phyloP scores from a whole-genome alignment of 345 rosid genomes.

The Capsella bursapastoris region DNA sequence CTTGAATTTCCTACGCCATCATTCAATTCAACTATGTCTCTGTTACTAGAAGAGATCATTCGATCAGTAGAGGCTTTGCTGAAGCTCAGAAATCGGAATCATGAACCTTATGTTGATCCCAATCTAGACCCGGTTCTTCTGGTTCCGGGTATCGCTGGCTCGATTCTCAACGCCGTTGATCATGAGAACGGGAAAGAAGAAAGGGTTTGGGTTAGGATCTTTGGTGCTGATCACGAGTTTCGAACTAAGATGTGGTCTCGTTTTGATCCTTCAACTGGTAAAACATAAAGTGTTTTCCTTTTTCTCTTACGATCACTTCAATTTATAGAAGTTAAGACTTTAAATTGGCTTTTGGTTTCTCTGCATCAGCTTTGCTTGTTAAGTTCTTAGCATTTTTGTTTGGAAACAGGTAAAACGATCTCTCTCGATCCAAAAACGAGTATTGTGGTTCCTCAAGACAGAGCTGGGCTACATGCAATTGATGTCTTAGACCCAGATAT shows the following conservation, averaged over 20 bases:
- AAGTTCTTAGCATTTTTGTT: not conserved
- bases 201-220: constrained; percentile 88
- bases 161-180: constrained; percentile 79
- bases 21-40: constrained; percentile 52
- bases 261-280: constrained; percentile 85
- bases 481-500: constrained; percentile 96
- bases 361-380: constrained; percentile 16
- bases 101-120: constrained; percentile 75
- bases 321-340: not conserved
- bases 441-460: constrained; percentile 84
- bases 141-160: constrained; percentile 93
- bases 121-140: constrained; percentile 87
- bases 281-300: not conserved
- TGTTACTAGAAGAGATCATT: constrained; percentile 71
- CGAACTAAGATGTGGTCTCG: constrained; percentile 94
- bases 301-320: not conserved
- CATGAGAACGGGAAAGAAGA: constrained; percentile 60
- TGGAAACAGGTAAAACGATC: constrained; percentile 70
- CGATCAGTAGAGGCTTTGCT: constrained; percentile 77
- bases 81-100: constrained; percentile 52
- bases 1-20: not conserved
- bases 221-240: constrained; percentile 74
- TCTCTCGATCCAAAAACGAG: constrained; percentile 69
- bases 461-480: constrained; percentile 84
- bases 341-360: constrained; percentile 7